Conservation (phyloP, 305 asterid species). For the Lippia alba region DNA sequence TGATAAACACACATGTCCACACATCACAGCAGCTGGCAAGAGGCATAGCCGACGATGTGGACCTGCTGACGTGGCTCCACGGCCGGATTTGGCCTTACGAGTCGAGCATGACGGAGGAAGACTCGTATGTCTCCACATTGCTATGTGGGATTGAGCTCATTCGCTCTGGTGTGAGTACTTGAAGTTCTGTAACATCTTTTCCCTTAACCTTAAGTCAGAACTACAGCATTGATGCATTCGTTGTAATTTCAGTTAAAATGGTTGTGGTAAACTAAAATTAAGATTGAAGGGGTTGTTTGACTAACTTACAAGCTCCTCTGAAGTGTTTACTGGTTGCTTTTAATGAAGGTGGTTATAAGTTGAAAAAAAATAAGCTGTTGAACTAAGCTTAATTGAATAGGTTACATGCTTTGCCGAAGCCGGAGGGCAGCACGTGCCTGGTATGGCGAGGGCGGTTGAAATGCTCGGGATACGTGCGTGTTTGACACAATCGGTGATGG, state of each 20-base stretch:
- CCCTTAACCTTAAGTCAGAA: too few relatives aligned
- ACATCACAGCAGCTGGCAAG: conserved; percentile 81
- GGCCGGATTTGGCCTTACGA: conserved; percentile 83
- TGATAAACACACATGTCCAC: conserved; percentile 80
- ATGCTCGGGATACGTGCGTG: conserved; percentile 75
- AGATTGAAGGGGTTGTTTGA: too few relatives aligned
- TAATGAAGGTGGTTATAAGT: too few relatives aligned
- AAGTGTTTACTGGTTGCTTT: too few relatives aligned
- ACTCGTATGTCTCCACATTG: conserved; percentile 73
- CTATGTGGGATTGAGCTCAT: conserved; percentile 84
- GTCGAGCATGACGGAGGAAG: conserved; percentile 70
- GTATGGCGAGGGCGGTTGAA: conserved; percentile 77
- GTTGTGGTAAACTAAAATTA: background rate
- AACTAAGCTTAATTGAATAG: conserved; percentile 33
- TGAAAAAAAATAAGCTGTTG: background rate
- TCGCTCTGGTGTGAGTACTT: conserved; percentile 69
- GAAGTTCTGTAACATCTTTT: background rate
- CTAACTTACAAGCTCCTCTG: too few relatives aligned
- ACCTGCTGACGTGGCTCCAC: conserved; percentile 83
- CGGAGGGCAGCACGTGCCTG: conserved; percentile 81
- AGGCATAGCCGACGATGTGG: conserved; percentile 81
- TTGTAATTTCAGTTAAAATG: background rate
- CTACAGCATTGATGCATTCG: background rate
- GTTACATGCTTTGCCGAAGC: conserved; percentile 90
- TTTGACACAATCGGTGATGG: conserved; percentile 78